These are phyloP conservation scores for Onygenales sp. DNA, from an alignment of 2,329 filamentous ascomycete genomes.

Conservation along the genomic window DNA sequence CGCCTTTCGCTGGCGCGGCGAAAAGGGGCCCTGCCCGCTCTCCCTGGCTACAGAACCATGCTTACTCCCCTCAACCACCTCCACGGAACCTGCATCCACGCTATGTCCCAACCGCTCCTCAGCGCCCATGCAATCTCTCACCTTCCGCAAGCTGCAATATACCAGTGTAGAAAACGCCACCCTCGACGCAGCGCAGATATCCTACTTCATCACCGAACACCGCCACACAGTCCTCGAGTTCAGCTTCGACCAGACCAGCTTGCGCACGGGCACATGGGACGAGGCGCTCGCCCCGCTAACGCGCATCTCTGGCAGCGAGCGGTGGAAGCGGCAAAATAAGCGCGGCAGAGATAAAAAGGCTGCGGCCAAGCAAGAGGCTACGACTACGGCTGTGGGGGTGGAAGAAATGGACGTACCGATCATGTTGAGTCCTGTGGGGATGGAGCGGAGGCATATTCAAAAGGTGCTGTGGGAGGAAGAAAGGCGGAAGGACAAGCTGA, in stretches of 20 bases:
- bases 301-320: slow-evolving; percentile 23
- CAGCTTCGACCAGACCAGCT: slow-evolving; percentile 65
- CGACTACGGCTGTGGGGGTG: slow-evolving; percentile 21
- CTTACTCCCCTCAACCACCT: slow-evolving; percentile 45
- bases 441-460: slow-evolving; percentile 15
- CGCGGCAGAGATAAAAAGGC: slow-evolving; percentile 13
- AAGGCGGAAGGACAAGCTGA: slow-evolving; percentile 10
- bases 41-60: slow-evolving; percentile 57
- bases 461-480: slow-evolving; percentile 19
- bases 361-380: slow-evolving; percentile 21
- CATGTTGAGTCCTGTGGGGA: slow-evolving; percentile 23
- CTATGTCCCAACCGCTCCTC: slow-evolving; percentile 20
- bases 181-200: slow-evolving; percentile 63
- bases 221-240: slow-evolving; percentile 62
- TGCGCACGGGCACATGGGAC: slow-evolving; percentile 68
- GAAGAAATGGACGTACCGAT: slow-evolving; percentile 31
- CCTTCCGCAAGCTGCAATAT: slow-evolving; percentile 57
- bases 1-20: slow-evolving; percentile 66
- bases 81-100: slow-evolving; percentile 23
- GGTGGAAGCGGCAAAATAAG: slow-evolving; percentile 29
- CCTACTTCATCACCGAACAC: slow-evolving; percentile 58
- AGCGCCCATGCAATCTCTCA: slow-evolving; percentile 46
- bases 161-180: slow-evolving; percentile 64
- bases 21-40: slow-evolving; percentile 63
- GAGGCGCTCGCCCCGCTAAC: slow-evolving; percentile 68